Base-by-base conservation (phyloP, 1,284 basidiomycete species). In the Sporisorium reilianum region DNA sequence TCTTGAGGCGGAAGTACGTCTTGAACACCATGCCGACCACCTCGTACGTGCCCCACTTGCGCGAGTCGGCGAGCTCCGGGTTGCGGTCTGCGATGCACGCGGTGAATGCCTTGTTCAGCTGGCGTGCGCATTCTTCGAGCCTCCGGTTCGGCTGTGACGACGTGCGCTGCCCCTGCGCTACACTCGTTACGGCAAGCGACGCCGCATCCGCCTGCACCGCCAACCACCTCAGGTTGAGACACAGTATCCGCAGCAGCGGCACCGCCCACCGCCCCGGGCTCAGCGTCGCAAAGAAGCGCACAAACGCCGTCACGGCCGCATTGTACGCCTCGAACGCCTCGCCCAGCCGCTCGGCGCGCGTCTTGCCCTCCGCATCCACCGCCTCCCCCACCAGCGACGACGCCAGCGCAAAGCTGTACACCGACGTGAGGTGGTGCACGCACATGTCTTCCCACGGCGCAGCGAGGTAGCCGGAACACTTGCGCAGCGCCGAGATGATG, bases 41-140 rank as follows among this genome's bases (percentile, higher is more conserved):
- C 79, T 95, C 93, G 86, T 98, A 99, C 0, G 95, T 90, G 3
- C 95, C 96, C 90, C 91, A 94, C 86, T 94, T 93, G 56, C 93
- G 88, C n/a, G 26, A 89, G 87, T 61, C 91, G 89, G 58, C 91
- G 92, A 58, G 86, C 88, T 78, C 91, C 90, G 74, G 71, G 23
- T 77, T 69, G 3, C 95, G 89, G 84, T 98, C 96, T 8, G 90
- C 94, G 71, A 97, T 89, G 84, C 95, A 97, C 62, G 90, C 89
- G 16, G 92, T 91, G 85, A 99, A 98, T 6, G 94, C 95, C 82
- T 95, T 97, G 65, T 93, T 92, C 56, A 97, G 92, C 32, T 91
- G 89, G 26, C 95, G 87, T 0, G 95, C 93, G n/a, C 94, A 92
- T 79, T 95, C 94, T 80, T 98, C 95, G 88, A 95, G 91, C 66